A percentile compares a stretch with the other conserved stretches of the same genome.
Evolutionary conservation across 1,284 basidiomycete species (phyloP).

Genomic region (Trichosporon sp.): DNA sequence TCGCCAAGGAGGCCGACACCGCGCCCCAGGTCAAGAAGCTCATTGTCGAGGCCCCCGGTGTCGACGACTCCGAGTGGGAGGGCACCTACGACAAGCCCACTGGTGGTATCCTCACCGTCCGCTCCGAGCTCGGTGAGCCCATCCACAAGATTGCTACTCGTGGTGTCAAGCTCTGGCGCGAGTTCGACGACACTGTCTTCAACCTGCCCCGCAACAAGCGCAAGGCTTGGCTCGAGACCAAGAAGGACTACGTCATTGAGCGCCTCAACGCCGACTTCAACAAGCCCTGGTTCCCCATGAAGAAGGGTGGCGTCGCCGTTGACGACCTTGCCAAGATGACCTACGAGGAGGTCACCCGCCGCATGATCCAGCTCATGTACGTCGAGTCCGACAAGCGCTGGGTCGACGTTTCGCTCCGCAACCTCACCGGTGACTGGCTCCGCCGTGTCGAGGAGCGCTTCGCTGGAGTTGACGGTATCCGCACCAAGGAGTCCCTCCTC

Average conservation of each 20-base stretch:
- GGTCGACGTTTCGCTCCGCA: slow-evolving; percentile 90
- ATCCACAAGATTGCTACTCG: slow-evolving; percentile 99
- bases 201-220: slow-evolving; percentile 93
- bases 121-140: slow-evolving; percentile 95
- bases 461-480: slow-evolving; percentile 77
- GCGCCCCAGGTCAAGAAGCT: slow-evolving; percentile 91
- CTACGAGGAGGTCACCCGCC: slow-evolving; percentile 89
- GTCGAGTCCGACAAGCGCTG: slow-evolving; percentile 86
- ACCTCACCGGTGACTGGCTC: slow-evolving; percentile 94
- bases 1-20: slow-evolving; percentile 96
- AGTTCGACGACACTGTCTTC: slow-evolving; percentile 96
- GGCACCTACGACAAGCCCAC: slow-evolving; percentile 91
- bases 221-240: slow-evolving; percentile 76
- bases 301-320: slow-evolving; percentile 80
- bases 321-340: slow-evolving; percentile 94
- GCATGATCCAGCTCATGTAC: slow-evolving; percentile 90
- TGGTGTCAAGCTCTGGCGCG: slow-evolving; percentile 94
- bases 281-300: slow-evolving; percentile 95
- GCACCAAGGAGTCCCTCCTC: slow-evolving; percentile 74
- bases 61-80: slow-evolving; percentile 87
- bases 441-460: slow-evolving; percentile 95
- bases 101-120: slow-evolving; percentile 93
- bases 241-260: slow-evolving; percentile 80
- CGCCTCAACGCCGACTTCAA: slow-evolving; percentile 93
- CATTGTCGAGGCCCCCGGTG: slow-evolving; percentile 90